Percentiles rank a stretch among this genome's conserved stretches.
These are phyloP conservation scores for Elsinoe batatas DNA, from an alignment of 2,329 filamentous ascomycete species.

Conservation along the genomic window DNA sequence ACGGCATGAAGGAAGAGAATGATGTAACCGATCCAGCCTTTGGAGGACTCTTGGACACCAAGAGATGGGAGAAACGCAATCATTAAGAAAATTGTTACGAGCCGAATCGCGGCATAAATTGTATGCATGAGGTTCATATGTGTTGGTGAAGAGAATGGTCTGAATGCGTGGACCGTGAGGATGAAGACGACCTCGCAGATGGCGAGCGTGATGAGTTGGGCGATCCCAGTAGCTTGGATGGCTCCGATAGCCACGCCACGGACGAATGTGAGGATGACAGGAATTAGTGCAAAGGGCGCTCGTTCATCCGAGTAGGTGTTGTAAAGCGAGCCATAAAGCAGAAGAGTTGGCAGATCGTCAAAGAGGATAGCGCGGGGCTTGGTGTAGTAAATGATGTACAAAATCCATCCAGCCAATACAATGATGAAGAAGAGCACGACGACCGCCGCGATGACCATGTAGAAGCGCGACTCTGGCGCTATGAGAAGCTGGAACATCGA, in stretches of 20 bases:
- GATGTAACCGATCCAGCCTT: conserved; percentile 91
- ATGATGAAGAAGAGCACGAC: conserved; percentile 64
- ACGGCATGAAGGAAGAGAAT: conserved; percentile 78
- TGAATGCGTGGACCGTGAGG: conserved; percentile 77
- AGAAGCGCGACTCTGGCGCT: conserved; percentile 55
- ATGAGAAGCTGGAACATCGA: conserved; percentile 89
- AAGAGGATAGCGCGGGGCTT: conserved; percentile 80
- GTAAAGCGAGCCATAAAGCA: conserved; percentile 86
- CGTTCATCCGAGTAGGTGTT: conserved; percentile 96
- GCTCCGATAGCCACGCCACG: conserved; percentile 86
- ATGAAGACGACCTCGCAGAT: conserved; percentile 91
- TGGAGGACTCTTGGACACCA: conserved; percentile 64
- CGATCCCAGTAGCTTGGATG: conserved; percentile 84
- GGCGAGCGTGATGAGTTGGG: conserved; percentile 81
- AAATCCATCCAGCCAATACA: conserved; percentile 65
- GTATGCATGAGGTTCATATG: conserved; percentile 97
- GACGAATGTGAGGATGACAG: conserved; percentile 72
- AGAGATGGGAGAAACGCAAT: conserved; percentile 73
- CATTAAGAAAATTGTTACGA: conserved; percentile 50
- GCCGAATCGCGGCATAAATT: conserved; percentile 67
- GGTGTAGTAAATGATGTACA: conserved; percentile 69
- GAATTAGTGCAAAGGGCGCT: conserved; percentile 79
- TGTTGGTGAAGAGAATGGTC: conserved; percentile 79
- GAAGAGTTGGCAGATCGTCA: conserved; percentile 80
- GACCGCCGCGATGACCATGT: conserved; percentile 63